A percentile compares a stretch with the other conserved stretches of the same genome.
phyloP scores from a whole-genome alignment of 495 filamentous ascomycete genomes.

The Xylaria palmicola region DNA sequence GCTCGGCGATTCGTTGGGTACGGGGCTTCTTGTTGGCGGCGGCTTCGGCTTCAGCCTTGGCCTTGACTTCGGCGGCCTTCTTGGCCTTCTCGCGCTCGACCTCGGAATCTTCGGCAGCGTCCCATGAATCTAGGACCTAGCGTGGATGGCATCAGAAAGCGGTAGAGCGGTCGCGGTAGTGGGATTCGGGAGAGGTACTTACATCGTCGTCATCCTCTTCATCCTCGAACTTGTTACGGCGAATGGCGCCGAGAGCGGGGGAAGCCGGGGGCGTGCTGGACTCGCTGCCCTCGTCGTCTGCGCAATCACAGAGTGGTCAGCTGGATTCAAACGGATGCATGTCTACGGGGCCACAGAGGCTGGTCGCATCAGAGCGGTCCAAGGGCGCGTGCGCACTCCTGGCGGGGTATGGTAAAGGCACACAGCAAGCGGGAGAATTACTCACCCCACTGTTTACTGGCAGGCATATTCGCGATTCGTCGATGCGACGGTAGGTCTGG shows the following conservation, averaged over 20 bases:
- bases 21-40: slow-evolving; percentile 91
- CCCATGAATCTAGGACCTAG: slow-evolving; percentile 94
- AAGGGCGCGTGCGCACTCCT: slow-evolving; percentile 17
- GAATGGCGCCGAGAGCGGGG: slow-evolving; percentile 57
- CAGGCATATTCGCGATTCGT: slow-evolving; percentile 27
- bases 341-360: not conserved
- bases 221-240: slow-evolving; percentile 68
- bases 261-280: slow-evolving; percentile 59
- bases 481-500: not conserved
- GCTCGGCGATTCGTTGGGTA: slow-evolving; percentile 83
- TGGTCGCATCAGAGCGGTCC: slow-evolving; percentile 27
- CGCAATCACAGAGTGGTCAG: slow-evolving; percentile 37
- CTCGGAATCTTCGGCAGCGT: slow-evolving; percentile 94
- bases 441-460: slow-evolving; percentile 38
- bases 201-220: slow-evolving; percentile 90
- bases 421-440: slow-evolving; percentile 13
- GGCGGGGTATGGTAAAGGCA: not conserved
- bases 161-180: not conserved
- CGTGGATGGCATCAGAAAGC: slow-evolving; percentile 6
- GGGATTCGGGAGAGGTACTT: slow-evolving; percentile 31
- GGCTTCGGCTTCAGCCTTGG: slow-evolving; percentile 87
- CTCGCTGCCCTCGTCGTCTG: slow-evolving; percentile 69
- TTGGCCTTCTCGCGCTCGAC: slow-evolving; percentile 92
- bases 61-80: slow-evolving; percentile 80
- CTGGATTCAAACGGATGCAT: slow-evolving; percentile 13